Evolutionary conservation across 2,329 filamentous ascomycete species (phyloP).

Genomic region (Microascus cirrosus): DNA sequence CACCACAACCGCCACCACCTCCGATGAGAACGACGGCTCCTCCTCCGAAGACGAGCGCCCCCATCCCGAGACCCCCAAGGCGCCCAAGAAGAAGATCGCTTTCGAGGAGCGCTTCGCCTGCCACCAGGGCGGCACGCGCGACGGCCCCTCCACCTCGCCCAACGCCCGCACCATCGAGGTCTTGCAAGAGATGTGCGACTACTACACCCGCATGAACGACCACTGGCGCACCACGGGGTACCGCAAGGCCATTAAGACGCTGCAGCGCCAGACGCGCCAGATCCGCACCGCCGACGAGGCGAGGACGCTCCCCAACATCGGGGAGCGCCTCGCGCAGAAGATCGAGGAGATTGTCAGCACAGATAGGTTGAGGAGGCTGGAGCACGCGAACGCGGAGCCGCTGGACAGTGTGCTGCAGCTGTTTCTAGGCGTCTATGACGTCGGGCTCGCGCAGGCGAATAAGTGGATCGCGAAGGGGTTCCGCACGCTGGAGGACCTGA

Average conservation of each 20-base stretch:
- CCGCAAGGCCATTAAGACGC: slow-evolving; percentile 61
- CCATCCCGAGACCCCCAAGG: slow-evolving; percentile 6
- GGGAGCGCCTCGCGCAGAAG: slow-evolving; percentile 63
- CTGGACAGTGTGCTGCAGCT: slow-evolving; percentile 52
- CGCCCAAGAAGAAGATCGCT: slow-evolving; percentile 14
- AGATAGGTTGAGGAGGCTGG: slow-evolving; percentile 57
- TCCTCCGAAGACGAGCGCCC: slow-evolving; percentile 13
- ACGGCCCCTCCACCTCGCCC: slow-evolving; percentile 42
- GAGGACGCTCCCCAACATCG: slow-evolving; percentile 54
- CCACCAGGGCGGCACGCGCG: slow-evolving; percentile 36
- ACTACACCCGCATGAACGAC: slow-evolving; percentile 67
- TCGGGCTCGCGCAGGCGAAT: slow-evolving; percentile 57
- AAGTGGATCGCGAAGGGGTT: slow-evolving; percentile 69
- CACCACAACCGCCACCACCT: slow-evolving; percentile 5
- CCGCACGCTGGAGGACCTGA: slow-evolving; percentile 62
- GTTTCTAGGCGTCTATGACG: slow-evolving; percentile 73
- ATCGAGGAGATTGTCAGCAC: slow-evolving; percentile 83
- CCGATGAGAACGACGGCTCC: slow-evolving; percentile 6
- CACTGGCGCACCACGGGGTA: slow-evolving; percentile 69
- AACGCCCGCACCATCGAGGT: slow-evolving; percentile 68
- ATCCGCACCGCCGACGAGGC: slow-evolving; percentile 64
- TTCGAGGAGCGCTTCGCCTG: slow-evolving; percentile 43
- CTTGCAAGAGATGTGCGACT: slow-evolving; percentile 65
- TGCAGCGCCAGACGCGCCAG: slow-evolving; percentile 53
- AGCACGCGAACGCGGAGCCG: slow-evolving; percentile 57